Evolutionary conservation across 2,329 filamentous ascomycete genomes (phyloP).

Genomic region (Exophiala viscosa): DNA sequence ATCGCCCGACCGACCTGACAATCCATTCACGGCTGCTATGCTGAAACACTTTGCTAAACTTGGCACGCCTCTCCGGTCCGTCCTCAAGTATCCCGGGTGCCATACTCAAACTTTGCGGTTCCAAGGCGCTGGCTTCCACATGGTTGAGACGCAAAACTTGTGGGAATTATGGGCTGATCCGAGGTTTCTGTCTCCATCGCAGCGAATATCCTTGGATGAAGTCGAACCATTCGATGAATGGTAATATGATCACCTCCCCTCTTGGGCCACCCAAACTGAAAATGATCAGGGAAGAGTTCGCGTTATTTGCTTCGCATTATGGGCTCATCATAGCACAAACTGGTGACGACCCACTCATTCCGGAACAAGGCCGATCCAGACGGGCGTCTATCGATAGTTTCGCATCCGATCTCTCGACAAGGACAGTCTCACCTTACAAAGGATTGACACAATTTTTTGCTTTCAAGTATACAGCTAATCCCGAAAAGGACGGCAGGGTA

Average conservation of each 20-base stretch:
- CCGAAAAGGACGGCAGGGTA: conserved; percentile 46
- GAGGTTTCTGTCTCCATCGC: conserved; percentile 57
- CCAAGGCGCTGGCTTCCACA: conserved; percentile 61
- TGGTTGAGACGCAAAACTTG: conserved; percentile 62
- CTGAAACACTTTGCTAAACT: conserved; percentile 29
- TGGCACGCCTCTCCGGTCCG: conserved; percentile 25
- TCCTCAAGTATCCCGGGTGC: conserved; percentile 64
- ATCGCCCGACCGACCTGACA: conserved; percentile 69
- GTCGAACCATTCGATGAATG: conserved; percentile 90
- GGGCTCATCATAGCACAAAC: conserved; percentile 51
- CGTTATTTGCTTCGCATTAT: conserved; percentile 79
- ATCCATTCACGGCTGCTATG: conserved; percentile 64
- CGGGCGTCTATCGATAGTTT: conserved; percentile 26
- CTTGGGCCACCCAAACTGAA: not conserved
- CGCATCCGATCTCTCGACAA: conserved; percentile 27
- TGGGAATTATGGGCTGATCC: conserved; percentile 79
- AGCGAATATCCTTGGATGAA: conserved; percentile 61
- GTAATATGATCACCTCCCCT: conserved; percentile 33
- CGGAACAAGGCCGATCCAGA: conserved; percentile 21
- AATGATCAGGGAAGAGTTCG: conserved; percentile 67
- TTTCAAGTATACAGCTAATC: conserved; percentile 37
- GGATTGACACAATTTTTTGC: conserved; percentile 23
- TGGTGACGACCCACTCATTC: conserved; percentile 22
- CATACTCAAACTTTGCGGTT: conserved; percentile 68
- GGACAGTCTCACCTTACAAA: conserved; percentile 26